Base-by-base conservation (phyloP, 371 early-diverging fungal species). In the Thermomucor indicae-seudaticae region DNA sequence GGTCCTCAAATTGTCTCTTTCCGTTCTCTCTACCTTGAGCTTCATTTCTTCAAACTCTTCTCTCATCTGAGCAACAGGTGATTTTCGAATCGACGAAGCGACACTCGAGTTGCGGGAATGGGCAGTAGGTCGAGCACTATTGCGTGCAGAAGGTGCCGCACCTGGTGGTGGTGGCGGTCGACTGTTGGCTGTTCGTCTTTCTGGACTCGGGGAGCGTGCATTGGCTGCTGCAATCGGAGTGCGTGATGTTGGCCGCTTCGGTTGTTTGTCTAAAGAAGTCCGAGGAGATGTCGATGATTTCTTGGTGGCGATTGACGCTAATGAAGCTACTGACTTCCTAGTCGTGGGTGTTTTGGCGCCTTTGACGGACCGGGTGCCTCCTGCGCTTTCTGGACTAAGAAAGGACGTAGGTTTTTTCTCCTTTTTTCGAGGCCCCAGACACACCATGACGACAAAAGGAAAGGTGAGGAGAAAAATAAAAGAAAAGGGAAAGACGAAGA, bases 371-470 rank as follows among this genome's bases (percentile, higher is more conserved):
- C 49, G 20, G 11, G 29, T 45, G 12, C 40, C 27, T 17, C 40
- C 24, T 11, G 39, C 19, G 22, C 51, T 45, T 39, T 46, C 27
- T 17, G 34, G 24, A 16, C 40, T 37, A 12, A 24, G 34, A 3
- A 62, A 40, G 17, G 42, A 29, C 16, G 31, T 30, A 0, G 47
- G 28, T 20, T 65, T 65, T 22, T 65, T 62, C 16, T 53, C 53
- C 49, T 65, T 65, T 28, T 65, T 65, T 17, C 66, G 50, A 41
- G 66, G 66, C 22, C 66, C 62, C 19, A 65, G 47, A 39, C 66
- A 65, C 25, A 58, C 62, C 66, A 65, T 65, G 24, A 6, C n/a
- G n/a, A n/a, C n/a, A n/a, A n/a, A n/a, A n/a, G n/a, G n/a, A n/a
- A n/a, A n/a, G n/a, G n/a, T n/a, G 14, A 17, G 1, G 23, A 32